Conservation (phyloP, 805 yeast species). For the Jamesozyma jinghongensis region DNA sequence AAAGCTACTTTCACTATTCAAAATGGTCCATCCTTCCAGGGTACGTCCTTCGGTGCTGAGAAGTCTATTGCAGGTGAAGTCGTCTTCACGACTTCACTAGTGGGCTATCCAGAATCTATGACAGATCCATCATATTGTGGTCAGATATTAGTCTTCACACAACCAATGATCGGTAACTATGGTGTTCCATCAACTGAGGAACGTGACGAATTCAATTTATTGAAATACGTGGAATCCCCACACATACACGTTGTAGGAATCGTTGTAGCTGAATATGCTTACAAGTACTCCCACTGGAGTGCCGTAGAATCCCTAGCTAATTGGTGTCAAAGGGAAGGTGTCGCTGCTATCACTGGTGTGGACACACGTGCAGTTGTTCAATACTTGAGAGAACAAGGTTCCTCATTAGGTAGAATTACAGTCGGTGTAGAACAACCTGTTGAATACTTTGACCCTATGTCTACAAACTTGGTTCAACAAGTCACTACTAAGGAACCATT, state of each 20-base stretch:
- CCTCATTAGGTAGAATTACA: slow-evolving; percentile 82
- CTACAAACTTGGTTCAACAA: slow-evolving; percentile 80
- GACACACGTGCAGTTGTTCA: slow-evolving; percentile 94
- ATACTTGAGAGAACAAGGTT: slow-evolving; percentile 91
- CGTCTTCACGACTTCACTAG: slow-evolving; percentile 94
- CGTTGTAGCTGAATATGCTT: slow-evolving; percentile 91
- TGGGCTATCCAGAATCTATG: slow-evolving; percentile 98
- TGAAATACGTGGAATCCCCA: slow-evolving; percentile 88
- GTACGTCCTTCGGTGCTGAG: slow-evolving; percentile 93
- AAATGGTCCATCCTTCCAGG: slow-evolving; percentile 88
- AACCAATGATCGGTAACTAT: slow-evolving; percentile 94
- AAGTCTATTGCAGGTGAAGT: slow-evolving; percentile 93
- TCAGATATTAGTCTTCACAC: slow-evolving; percentile 93
- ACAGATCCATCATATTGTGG: slow-evolving; percentile 98
- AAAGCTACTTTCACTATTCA: slow-evolving; percentile 86
- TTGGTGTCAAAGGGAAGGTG: slow-evolving; percentile 96
- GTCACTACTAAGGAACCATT: slow-evolving; percentile 95
- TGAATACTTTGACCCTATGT: slow-evolving; percentile 83
- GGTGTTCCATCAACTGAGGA: slow-evolving; percentile 87
- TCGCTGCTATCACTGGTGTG: slow-evolving; percentile 93
- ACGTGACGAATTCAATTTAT: slow-evolving; percentile 74
- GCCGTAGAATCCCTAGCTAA: slow-evolving; percentile 92
- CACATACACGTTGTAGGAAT: slow-evolving; percentile 90
- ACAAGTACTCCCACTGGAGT: slow-evolving; percentile 98
- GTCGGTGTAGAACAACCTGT: slow-evolving; percentile 42